phyloP scores from a whole-genome alignment of 176 grass and related monocot species.

The Juncus inflexus region DNA sequence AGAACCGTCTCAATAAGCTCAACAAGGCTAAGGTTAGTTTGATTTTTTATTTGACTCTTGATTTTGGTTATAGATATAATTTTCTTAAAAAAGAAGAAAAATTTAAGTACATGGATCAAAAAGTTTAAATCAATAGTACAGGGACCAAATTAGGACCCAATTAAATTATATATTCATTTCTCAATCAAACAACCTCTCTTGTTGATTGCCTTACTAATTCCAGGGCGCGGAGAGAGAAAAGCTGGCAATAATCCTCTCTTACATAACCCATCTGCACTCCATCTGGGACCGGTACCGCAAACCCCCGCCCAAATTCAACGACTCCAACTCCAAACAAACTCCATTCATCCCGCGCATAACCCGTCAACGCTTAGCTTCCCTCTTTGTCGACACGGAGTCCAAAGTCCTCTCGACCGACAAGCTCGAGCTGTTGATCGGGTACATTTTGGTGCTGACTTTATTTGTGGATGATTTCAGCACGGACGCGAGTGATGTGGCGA shows the following conservation, averaged over 20 bases:
- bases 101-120: too few species aligned
- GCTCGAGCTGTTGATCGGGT: constrained; percentile 66
- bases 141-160: too few species aligned
- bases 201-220: constrained; percentile 9
- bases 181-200: constrained; percentile 1
- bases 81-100: too few species aligned
- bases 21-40: constrained; percentile 44
- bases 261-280: constrained; percentile 73
- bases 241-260: constrained; percentile 69
- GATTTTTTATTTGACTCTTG: too few species aligned
- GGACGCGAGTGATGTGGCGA: constrained; percentile 51
- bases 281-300: constrained; percentile 33
- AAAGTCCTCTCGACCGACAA: constrained; percentile 51
- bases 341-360: constrained; percentile 41
- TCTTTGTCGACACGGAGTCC: constrained; percentile 53
- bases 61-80: too few species aligned
- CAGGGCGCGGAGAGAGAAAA: constrained; percentile 60
- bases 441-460: constrained; percentile 87
- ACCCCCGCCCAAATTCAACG: constrained; percentile 27
- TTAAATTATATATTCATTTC: neutral
- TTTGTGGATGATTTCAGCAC: constrained; percentile 66
- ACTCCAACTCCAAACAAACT: constrained; percentile 13
- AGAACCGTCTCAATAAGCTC: constrained; percentile 64
- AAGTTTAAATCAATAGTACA: too few species aligned
- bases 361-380: constrained; percentile 42